Percentiles rank a stretch among this genome's conserved stretches.
Conservation (phyloP, 306 rosid genomes). For the Leucaena leucocephala region DNA sequence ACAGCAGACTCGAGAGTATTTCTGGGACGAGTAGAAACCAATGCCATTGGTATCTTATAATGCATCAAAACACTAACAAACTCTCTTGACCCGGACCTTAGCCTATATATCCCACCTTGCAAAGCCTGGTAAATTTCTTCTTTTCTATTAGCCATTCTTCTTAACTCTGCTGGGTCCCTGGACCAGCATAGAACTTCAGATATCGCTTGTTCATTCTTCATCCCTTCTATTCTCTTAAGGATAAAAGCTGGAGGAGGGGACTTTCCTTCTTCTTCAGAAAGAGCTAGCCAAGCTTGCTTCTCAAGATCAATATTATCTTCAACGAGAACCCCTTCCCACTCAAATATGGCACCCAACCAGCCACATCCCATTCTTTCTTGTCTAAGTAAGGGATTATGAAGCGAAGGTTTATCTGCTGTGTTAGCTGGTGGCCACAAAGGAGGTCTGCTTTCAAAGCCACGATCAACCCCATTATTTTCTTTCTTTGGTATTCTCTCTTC, state of each 20-base stretch:
- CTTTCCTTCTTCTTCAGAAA: slow-evolving; percentile 89
- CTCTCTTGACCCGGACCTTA: slow-evolving; percentile 79
- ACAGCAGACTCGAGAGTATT: slow-evolving; percentile 74
- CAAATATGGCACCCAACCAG: slow-evolving; percentile 95
- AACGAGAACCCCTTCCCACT: slow-evolving; percentile 92
- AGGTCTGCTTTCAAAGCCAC: slow-evolving; percentile 68
- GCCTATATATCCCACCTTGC: slow-evolving; percentile 79
- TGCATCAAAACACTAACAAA: slow-evolving; percentile 89
- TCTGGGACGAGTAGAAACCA: slow-evolving; percentile 89
- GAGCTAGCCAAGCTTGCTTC: slow-evolving; percentile 83
- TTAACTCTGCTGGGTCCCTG: slow-evolving; percentile 68
- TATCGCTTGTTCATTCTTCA: slow-evolving; percentile 93
- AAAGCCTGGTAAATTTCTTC: slow-evolving; percentile 86
- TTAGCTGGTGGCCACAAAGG: slow-evolving; percentile 87
- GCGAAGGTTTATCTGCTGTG: slow-evolving; percentile 77
- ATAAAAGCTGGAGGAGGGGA: slow-evolving; percentile 75
- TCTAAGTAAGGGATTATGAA: slow-evolving; percentile 84
- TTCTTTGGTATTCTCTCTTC: slow-evolving; percentile 69
- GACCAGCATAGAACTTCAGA: slow-evolving; percentile 97
- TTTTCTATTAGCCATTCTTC: slow-evolving; percentile 80
- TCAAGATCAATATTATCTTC: slow-evolving; percentile 84
- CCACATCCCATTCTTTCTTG: slow-evolving; percentile 98
- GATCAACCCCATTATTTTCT: slow-evolving; percentile 55
- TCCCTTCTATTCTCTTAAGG: slow-evolving; percentile 85
- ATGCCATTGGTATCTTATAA: slow-evolving; percentile 87